Conservation (phyloP, 1,284 basidiomycete species). For the Inonotus hispidus region DNA sequence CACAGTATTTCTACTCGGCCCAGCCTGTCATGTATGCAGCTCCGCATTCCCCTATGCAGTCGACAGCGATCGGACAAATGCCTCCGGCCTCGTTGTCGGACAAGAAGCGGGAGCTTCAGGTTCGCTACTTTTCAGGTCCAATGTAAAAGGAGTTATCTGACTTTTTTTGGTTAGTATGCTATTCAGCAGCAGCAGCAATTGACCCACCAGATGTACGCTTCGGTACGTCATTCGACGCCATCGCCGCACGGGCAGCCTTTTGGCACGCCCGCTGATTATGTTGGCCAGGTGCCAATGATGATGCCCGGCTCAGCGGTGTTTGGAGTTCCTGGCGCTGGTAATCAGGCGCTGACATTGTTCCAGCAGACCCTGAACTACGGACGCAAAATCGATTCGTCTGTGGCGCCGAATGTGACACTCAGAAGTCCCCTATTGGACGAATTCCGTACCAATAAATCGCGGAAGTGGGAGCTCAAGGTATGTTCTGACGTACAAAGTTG, state of each 20-base stretch:
- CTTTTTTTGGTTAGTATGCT: slow-evolving; percentile 35
- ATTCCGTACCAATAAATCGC: slow-evolving; percentile 75
- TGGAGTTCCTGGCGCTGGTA: slow-evolving; percentile 27
- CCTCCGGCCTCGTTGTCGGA: slow-evolving; percentile 40
- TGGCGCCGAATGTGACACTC: slow-evolving; percentile 20
- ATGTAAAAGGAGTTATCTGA: neutral
- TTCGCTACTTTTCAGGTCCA: slow-evolving; percentile 25
- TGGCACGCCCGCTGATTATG: slow-evolving; percentile 41
- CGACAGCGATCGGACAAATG: slow-evolving; percentile 38
- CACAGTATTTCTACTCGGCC: slow-evolving; percentile 58
- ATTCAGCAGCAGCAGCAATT: slow-evolving; percentile 37
- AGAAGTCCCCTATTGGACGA: slow-evolving; percentile 76
- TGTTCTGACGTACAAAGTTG: slow-evolving; percentile 20
- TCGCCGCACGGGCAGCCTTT: slow-evolving; percentile 36
- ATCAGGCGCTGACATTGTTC: slow-evolving; percentile 35
- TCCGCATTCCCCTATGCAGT: slow-evolving; percentile 43
- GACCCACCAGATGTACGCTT: slow-evolving; percentile 37
- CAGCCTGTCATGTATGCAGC: slow-evolving; percentile 51
- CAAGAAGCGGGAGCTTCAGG: slow-evolving; percentile 58
- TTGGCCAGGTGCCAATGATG: slow-evolving; percentile 39
- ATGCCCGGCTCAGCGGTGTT: slow-evolving; percentile 42
- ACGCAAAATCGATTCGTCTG: slow-evolving; percentile 36
- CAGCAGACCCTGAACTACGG: slow-evolving; percentile 36
- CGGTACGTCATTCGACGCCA: slow-evolving; percentile 36
- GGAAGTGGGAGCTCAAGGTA: slow-evolving; percentile 79